Base-by-base conservation (phyloP, 75 land plant genomes). In the Picea sitchensis region DNA sequence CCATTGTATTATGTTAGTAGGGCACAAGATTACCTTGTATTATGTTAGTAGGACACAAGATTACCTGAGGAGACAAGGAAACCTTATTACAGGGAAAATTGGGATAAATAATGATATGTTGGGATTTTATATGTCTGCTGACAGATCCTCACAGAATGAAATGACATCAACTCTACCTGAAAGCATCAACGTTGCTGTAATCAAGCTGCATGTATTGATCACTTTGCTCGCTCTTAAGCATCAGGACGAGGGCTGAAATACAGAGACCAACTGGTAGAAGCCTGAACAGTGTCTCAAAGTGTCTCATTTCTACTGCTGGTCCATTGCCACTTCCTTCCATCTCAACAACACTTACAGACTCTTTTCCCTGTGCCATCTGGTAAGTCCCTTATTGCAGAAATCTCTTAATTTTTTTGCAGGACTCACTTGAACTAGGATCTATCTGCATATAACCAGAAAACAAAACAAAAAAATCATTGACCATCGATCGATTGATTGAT, bases 131-230 rank as follows among this genome's bases (percentile, higher is more conserved):
- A 5, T 41, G 5, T 41, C 5, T 41, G 4, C 44, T 41, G 44
- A 41, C 44, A 4, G 5, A 41, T 41, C 5, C 44, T 41, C 44
- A 41, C 44, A 59, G 69, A 77, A 60, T 61, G 13, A 77, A 77
- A 57, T 26, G 31, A 0, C 21, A 69, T 36, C 58, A 30, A 20
- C 20, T 58, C 68, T 57, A 83, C 90, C 77, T 88, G 81, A 89
- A 88, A 20, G 84, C 90, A 26, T 82, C 84, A 68, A 91, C 61
- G 36, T 85, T 75, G 61, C 81, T 84, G 80, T 91, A 91, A 36
- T 87, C 84, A 18, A 89, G 60, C 5, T 87, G 81, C 18, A 89
- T 91, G 38, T 21, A 91, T 75, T 87, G 87, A 60, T 83, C 87
- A 30, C 34, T 76, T 80, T 89, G 77, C 18, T 85, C 69, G 67